phyloP scores from a whole-genome alignment of 176 grass and related monocot species.

The Hordeum vulgare region MorexV3_pseudomolecules_assembly NC_058519.1:23668309-23668808 shows the following conservation, averaged over 20 bases:
- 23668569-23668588: neutral
- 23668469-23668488: too few relatives aligned
- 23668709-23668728: neutral
- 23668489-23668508: too few relatives aligned
- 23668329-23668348: too few relatives aligned
- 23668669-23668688: neutral
- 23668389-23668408: neutral
- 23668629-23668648: constrained; percentile 10
- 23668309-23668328: neutral
- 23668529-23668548: neutral
- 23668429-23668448: neutral
- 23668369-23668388: too few relatives aligned
- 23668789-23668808: neutral
- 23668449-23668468: neutral
- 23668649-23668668: neutral
- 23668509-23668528: neutral
- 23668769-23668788: constrained; percentile 2
- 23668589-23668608: constrained; percentile 21
- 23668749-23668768: neutral
- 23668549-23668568: neutral
- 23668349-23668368: too few relatives aligned
- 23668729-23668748: neutral
- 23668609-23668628: neutral
- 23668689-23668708: neutral
- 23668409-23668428: too few relatives aligned